Conservation (phyloP, 768 basidiomycete genomes). For the Termitomyces sp. region DNA sequence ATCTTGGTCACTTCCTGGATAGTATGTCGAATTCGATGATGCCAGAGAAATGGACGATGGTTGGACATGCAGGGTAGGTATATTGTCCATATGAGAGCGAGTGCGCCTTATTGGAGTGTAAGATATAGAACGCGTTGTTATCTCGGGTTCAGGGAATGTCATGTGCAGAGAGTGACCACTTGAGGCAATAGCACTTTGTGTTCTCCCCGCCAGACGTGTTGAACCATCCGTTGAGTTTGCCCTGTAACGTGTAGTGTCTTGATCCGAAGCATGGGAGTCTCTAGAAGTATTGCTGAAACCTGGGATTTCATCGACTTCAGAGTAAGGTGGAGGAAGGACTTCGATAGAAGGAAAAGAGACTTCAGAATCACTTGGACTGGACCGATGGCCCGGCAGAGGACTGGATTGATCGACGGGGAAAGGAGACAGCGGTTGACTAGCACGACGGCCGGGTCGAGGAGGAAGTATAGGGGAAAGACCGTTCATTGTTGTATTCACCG, state of each 20-base stretch:
- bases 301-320: conserved; percentile 12
- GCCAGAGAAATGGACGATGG: conserved; percentile 16
- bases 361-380: conserved; percentile 1
- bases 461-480: conserved; percentile 6
- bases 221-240: conserved; percentile 26
- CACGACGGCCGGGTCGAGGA: background rate
- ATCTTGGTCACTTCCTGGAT: conserved; percentile 27
- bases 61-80: conserved; percentile 21
- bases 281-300: conserved; percentile 30
- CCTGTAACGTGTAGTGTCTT: conserved; percentile 24
- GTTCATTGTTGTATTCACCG: background rate
- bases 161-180: conserved; percentile 20
- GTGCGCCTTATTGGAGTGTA: conserved; percentile 17
- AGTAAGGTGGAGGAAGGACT: conserved; percentile 16
- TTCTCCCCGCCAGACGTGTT: conserved; percentile 27
- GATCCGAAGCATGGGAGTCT: conserved; percentile 12
- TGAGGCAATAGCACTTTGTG: conserved; percentile 29
- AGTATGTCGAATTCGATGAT: conserved; percentile 34
- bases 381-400: background rate
- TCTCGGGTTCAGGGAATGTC: conserved; percentile 48
- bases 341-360: conserved; percentile 24
- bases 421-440: conserved; percentile 4
- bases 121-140: conserved; percentile 39
- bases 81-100: conserved; percentile 27
- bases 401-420: background rate